Evolutionary conservation across 2,329 filamentous ascomycete species (phyloP).

Genomic region (Colletotrichum ledebouriae): DNA sequence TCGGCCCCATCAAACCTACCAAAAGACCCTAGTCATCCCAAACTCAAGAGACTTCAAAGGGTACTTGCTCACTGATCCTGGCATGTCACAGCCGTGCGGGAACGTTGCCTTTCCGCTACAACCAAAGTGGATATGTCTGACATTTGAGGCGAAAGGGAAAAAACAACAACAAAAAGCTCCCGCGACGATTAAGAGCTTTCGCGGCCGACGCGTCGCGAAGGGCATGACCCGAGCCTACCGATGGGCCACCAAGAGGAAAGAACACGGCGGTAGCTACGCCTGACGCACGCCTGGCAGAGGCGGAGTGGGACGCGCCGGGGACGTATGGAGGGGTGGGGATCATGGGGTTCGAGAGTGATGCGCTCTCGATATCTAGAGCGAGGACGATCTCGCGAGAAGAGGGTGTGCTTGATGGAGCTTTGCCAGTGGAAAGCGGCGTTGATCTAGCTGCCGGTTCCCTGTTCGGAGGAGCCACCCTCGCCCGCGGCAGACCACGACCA

Average conservation of each 20-base stretch:
- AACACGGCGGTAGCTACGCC: background rate
- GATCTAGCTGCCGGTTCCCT: slow-evolving; percentile 29
- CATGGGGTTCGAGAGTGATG: slow-evolving; percentile 37
- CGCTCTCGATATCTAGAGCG: slow-evolving; percentile 33
- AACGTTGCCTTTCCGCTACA: slow-evolving; percentile 33
- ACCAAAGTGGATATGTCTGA: slow-evolving; percentile 22
- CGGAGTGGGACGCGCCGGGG: slow-evolving; percentile 35
- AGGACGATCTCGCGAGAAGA: slow-evolving; percentile 39
- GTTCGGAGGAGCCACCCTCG: slow-evolving; percentile 19
- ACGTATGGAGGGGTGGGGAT: slow-evolving; percentile 40
- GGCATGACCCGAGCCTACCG: slow-evolving; percentile 42
- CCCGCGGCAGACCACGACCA: slow-evolving; percentile 10
- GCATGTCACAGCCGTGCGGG: slow-evolving; percentile 9
- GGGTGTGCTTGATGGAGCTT: slow-evolving; percentile 37
- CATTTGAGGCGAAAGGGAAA: background rate
- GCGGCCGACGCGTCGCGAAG: slow-evolving; percentile 18
- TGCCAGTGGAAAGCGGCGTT: slow-evolving; percentile 10
- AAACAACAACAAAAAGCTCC: background rate
- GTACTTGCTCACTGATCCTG: background rate
- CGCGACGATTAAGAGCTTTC: background rate
- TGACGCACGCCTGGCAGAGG: slow-evolving; percentile 8
- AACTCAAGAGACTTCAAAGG: background rate
- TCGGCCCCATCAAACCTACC: background rate
- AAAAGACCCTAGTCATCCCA: background rate
- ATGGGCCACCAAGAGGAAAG: slow-evolving; percentile 21